Base-by-base conservation (phyloP, 306 rosid species). In the Pachyrhizus erosus region DNA sequence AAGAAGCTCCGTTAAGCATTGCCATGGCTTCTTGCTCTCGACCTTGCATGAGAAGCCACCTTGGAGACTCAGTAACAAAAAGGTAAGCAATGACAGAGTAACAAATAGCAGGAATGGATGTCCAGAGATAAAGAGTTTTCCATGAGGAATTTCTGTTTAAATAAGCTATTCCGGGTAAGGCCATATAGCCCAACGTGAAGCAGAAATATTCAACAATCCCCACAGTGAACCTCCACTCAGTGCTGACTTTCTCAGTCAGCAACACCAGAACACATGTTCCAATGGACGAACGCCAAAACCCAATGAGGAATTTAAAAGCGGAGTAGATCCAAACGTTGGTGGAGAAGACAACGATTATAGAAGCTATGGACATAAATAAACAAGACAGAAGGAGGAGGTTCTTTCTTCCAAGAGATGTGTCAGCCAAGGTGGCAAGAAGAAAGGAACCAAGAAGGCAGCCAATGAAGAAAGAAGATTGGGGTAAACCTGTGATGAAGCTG, bases 241-340 rank as follows among this genome's bases (percentile, higher is more conserved):
- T 57, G 15, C 82, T 71, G n/a, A 82, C 89, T n/a, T 45, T 78
- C 61, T 86, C 89, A 0, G 71, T 69, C 0, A 69, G 13, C 13
- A 86, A 70, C 18, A 86, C 89, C 7, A 87, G 43, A 11, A 82
- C 46, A 73, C 76, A 80, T 0, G 84, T 58, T 0, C 76, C 86
- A 1, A 87, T 77, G 0, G 86, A 65, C 0, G 84, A 70, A 24
- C 88, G 76, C 29, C 49, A 75, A 55, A 87, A 73, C 15, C 88
- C 90, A 9, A 42, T 57, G 0, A 51, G 6, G 29, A 87, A 78
- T 69, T 82, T 87, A 1, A 87, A 68, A 24, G 55, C 82, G 0
- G 86, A 84, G 90, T 87, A 87, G 9, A 62, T 51, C 88, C 90
- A 87, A 21, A 84, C 33, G 26, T 87, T 81, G 42, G 61, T 58